Evolutionary conservation across 805 yeast genomes (phyloP).

Genomic region (Jamesozyma piceae): DNA sequence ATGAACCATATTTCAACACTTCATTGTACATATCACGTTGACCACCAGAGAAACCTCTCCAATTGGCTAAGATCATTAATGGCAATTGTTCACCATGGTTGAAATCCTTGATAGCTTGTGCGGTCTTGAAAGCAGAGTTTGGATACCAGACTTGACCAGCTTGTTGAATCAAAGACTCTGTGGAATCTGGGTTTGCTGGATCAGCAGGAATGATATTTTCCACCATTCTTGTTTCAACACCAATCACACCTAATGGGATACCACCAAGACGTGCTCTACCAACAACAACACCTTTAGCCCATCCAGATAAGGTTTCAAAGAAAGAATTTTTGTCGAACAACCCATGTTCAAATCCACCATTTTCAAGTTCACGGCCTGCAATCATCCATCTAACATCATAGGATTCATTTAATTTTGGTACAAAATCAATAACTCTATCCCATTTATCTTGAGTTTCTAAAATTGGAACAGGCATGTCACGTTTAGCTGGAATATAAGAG

Average conservation of each 20-base stretch:
- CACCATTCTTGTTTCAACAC: constrained; percentile 83
- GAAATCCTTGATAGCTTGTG: constrained; percentile 96
- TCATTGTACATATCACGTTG: constrained; percentile 99
- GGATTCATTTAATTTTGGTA: constrained; percentile 60
- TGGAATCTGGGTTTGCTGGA: constrained; percentile 95
- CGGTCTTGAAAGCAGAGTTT: constrained; percentile 96
- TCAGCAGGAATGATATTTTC: constrained; percentile 94
- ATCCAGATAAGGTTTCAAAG: constrained; percentile 92
- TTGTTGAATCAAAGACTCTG: constrained; percentile 78
- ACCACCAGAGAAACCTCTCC: constrained; percentile 99
- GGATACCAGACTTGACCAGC: constrained; percentile 99
- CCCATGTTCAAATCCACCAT: constrained; percentile 65
- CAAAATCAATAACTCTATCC: constrained; percentile 86
- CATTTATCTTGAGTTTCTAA: constrained; percentile 73
- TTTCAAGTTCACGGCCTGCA: constrained; percentile 61
- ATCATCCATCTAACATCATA: constrained; percentile 95
- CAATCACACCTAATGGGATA: constrained; percentile 96
- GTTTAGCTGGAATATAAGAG: constrained; percentile 85
- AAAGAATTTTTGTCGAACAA: constrained; percentile 86
- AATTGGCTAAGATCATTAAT: constrained; percentile 92
- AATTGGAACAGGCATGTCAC: constrained; percentile 85
- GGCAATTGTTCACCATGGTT: constrained; percentile 98
- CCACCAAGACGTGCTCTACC: constrained; percentile 99
- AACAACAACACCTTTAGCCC: constrained; percentile 98
- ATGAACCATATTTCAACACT: constrained; percentile 93